Evolutionary conservation across 2,329 filamentous ascomycete species (phyloP), one percentile per base, ranked within the genome.

Genomic region (Coniella vitis): DNA sequence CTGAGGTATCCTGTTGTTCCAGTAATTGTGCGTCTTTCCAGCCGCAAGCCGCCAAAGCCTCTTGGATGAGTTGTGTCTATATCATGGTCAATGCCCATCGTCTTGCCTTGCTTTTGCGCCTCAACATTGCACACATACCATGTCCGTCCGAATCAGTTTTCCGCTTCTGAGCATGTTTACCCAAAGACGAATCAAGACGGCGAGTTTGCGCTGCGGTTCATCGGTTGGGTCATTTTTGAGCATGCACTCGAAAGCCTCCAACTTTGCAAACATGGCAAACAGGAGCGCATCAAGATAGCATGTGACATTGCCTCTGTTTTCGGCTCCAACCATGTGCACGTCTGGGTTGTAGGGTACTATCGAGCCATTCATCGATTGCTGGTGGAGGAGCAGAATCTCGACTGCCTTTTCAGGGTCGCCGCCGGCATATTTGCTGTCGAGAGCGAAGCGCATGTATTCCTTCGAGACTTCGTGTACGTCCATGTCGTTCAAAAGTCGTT

Each of bases 1-100:
- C 93, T 0, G 93, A 96, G 0, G 89, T 88, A 65, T 98, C 93
- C 67, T 98, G 93, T 62, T 97, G 93, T 57, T 83, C 78, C n/a
- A 87, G 63, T 49, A 78, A 68, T 19, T 78, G 77, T 40, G 90
- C 90, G 50, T 94, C 90, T 57, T 78, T 70, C 93, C 93, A 97
- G 4, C 91, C 93, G 63, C 90, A 96, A 46, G 84, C 84, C 16
- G 85, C 84, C 35, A 97, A 67, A 9, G 89, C 76, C 36, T 91
- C 81, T 66, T 96, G 90, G 13, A 98, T 76, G 55, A 89, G 75
- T 64, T 86, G 79, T 7, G 88, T 95, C 86, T 91, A 58, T 22
- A 25, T 13, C 7, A 20, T 17, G 22, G 54, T 69, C 53, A 69
- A 65, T n/a, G n/a, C 50, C 42, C 14, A 35, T 25, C n/a, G 32